Evolutionary conservation across 495 filamentous ascomycete genomes (phyloP).

Genomic region (Neurospora sp.): DNA sequence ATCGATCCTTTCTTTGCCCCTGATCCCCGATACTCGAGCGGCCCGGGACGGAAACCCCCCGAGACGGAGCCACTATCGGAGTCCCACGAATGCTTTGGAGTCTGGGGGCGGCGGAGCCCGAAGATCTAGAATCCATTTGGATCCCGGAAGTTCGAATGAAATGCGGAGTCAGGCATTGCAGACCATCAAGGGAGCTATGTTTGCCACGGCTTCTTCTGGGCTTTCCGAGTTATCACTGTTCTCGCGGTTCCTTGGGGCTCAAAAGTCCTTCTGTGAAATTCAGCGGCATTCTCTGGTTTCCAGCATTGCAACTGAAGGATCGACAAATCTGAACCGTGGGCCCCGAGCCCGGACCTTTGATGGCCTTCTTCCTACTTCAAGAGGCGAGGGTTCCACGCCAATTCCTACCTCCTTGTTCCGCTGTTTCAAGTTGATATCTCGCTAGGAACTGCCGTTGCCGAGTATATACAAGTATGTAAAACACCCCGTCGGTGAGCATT

Average conservation of each 20-base stretch:
- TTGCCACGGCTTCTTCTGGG: not conserved
- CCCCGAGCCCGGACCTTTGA: not conserved
- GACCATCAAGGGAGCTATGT: not conserved
- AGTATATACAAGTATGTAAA: not conserved
- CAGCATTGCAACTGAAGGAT: not conserved
- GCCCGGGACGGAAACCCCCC: not conserved
- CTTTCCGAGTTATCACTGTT: not conserved
- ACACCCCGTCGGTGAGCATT: not conserved
- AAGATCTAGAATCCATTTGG: not conserved
- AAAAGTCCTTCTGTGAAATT: not conserved
- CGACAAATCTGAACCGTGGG: too few relatives aligned
- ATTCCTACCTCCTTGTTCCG: not conserved
- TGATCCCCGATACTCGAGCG: not conserved
- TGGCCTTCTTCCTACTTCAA: not conserved
- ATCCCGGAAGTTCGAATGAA: not conserved
- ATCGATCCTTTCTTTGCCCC: not conserved
- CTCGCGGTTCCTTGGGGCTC: not conserved
- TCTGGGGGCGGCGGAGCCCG: not conserved
- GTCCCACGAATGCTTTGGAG: too few relatives aligned
- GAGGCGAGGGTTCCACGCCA: not conserved
- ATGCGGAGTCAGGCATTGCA: not conserved
- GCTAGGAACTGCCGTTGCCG: not conserved
- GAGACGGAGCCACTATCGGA: not conserved
- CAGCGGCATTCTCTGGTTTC: not conserved
- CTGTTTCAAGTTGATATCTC: not conserved